A percentile compares a stretch with the other conserved stretches of the same genome.
These are phyloP conservation scores for Phytophthora syringae DNA, from an alignment of 352 stramenopile genomes.

Conservation along the genomic window DNA sequence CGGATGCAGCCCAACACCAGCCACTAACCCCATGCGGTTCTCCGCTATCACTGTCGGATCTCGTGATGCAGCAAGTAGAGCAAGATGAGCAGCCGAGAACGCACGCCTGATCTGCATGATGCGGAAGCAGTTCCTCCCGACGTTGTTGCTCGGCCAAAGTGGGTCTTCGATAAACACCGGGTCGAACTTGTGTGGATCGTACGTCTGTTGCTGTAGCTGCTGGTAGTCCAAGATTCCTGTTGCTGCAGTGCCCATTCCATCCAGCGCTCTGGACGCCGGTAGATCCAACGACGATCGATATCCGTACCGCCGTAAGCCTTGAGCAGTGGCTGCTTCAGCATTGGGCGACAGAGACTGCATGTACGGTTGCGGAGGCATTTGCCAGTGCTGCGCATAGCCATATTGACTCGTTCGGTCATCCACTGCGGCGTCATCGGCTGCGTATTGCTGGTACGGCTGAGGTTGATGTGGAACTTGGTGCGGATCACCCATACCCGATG, in stretches of 20 bases:
- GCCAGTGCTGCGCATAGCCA: slow-evolving; percentile 63
- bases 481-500: slow-evolving; percentile 34
- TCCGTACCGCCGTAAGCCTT: slow-evolving; percentile 66
- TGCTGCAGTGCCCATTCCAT: slow-evolving; percentile 31
- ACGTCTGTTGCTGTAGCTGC: slow-evolving; percentile 52
- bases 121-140: slow-evolving; percentile 96
- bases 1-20: slow-evolving; percentile 73
- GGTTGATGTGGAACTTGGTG: slow-evolving; percentile 57
- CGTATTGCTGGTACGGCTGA: slow-evolving; percentile 42
- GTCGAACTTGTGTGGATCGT: slow-evolving; percentile 93
- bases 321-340: slow-evolving; percentile 60
- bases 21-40: slow-evolving; percentile 63
- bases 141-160: slow-evolving; percentile 94
- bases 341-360: slow-evolving; percentile 55
- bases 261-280: slow-evolving; percentile 40
- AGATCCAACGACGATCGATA: slow-evolving; percentile 77
- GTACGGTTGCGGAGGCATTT: slow-evolving; percentile 50
- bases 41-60: slow-evolving; percentile 57
- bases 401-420: slow-evolving; percentile 61
- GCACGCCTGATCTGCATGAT: slow-evolving; percentile 91
- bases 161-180: slow-evolving; percentile 96
- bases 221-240: slow-evolving; percentile 53
- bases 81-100: slow-evolving; percentile 76
- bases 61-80: slow-evolving; percentile 68
- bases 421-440: slow-evolving; percentile 50